Evolutionary conservation across 257 asterid species (phyloP), one percentile per base, ranked within the genome.

Genomic region (Paraleonurus japonicus): DNA sequence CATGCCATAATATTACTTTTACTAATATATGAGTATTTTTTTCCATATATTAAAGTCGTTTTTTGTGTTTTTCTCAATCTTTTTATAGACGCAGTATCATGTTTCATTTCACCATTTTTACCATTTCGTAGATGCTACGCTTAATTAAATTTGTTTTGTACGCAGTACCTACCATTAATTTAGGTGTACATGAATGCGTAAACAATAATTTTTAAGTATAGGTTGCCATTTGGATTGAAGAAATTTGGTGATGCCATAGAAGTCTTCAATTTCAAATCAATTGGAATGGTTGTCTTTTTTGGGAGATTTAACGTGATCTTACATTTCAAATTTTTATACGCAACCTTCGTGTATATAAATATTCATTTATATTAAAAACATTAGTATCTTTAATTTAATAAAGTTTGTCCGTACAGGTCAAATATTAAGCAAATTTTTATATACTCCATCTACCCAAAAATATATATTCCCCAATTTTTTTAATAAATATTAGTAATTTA

Each of bases 1-100:
- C 71, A 57, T 67, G 43, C 10, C 55, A 7, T 11, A 54, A 61
- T 63, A 48, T 61, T 61, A 67, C 53, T 67, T 74, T 17, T 69
- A 54, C 76, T 61, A 10, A 66, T 27, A 41, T 23, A 43, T 39
- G n/a, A 19, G 47, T 33, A 15, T 39, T 12, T 47, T 6, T 24
- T 8, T 19, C 64, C 8, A 7, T 27, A 10, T 27, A 1, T 7
- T 13, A 53, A 8, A 17, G 7, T 53, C 41, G 4, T 55, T 13
- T 58, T 12, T 13, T 5, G 11, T 58, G 9, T 50, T 50, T 33
- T 19, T 17, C 8, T 5, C 45, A 28, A 48, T 28, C 20, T 67
- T 41, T 13, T 2, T 30, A 30, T 32, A 32, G 37, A 32, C 0
- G 37, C 4, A 24, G 43, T 15, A 45, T 45, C 16, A 11, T 65